phyloP scores from a whole-genome alignment of 176 grass and related monocot genomes.

The Typha latifolia region DNA sequence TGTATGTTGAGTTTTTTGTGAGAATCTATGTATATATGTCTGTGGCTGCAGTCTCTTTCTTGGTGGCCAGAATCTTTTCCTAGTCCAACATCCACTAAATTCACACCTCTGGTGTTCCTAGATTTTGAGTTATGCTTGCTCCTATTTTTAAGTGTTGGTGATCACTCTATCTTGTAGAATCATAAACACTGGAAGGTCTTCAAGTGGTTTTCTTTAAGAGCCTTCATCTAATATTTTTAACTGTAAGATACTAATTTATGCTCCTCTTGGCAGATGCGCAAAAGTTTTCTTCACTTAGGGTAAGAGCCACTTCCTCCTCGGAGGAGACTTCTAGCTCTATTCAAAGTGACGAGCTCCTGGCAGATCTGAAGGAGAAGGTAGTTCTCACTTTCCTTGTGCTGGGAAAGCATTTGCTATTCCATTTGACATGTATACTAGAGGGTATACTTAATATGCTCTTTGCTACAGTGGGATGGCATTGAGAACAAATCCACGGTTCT shows the following conservation, averaged over 20 bases:
- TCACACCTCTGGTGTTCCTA: no score
- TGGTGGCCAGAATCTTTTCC: no score
- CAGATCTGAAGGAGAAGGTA: slow-evolving; percentile 51
- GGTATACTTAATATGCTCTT: not conserved
- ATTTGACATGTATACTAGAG: not conserved
- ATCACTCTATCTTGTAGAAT: no score
- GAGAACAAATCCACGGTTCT: slow-evolving; percentile 55
- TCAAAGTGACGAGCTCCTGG: slow-evolving; percentile 26
- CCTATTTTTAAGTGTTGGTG: no score
- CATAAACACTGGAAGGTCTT: no score
- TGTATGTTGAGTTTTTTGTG: no score
- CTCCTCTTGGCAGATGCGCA: slow-evolving; percentile 31
- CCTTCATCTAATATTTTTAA: no score
- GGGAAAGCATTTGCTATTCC: not conserved
- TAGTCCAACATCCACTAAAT: no score
- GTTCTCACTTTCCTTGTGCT: not conserved
- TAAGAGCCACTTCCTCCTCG: slow-evolving; percentile 34
- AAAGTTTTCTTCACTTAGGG: slow-evolving; percentile 34
- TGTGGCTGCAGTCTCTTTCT: no score
- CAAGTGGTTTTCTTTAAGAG: no score
- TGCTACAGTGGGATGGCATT: slow-evolving; percentile 60
- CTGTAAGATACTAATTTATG: not conserved
- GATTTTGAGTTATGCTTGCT: no score
- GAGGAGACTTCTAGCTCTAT: slow-evolving; percentile 40
- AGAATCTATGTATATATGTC: no score